These are phyloP conservation scores for Venturia pyrina DNA, from an alignment of 2,329 filamentous ascomycete species.

Conservation along the genomic window DNA sequence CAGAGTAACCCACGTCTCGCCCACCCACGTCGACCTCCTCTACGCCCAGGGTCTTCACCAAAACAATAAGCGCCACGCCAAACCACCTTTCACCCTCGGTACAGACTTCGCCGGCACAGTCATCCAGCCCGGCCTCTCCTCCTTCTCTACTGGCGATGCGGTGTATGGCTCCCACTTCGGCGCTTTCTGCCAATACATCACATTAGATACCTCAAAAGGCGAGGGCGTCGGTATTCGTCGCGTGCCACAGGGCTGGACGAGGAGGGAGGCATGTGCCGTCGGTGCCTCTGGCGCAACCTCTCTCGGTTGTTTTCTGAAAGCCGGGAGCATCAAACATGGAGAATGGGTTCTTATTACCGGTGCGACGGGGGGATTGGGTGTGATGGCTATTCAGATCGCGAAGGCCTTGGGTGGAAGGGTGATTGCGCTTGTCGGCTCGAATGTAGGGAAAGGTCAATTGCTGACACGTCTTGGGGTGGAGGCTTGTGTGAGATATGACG, in stretches of 20 bases:
- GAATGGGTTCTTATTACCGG: conserved; percentile 46
- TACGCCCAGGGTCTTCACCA: conserved; percentile 51
- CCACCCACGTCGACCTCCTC: conserved; percentile 52
- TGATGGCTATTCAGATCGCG: conserved; percentile 47
- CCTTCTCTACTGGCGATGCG: conserved; percentile 31
- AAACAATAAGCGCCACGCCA: conserved; percentile 47
- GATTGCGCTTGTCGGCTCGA: conserved; percentile 40
- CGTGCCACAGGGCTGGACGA: conserved; percentile 37
- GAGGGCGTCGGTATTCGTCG: conserved; percentile 25
- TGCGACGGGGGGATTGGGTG: conserved; percentile 45
- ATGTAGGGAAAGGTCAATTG: conserved; percentile 34
- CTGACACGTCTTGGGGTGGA: conserved; percentile 32
- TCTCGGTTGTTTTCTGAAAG: conserved; percentile 39
- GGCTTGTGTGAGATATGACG: conserved; percentile 32
- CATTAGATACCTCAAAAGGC: conserved; percentile 25
- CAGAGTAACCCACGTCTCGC: conserved; percentile 43
- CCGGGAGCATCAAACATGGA: conserved; percentile 32
- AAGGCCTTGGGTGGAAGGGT: conserved; percentile 43
- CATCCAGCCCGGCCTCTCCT: conserved; percentile 26
- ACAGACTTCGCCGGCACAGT: conserved; percentile 52
- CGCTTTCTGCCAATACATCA: conserved; percentile 43
- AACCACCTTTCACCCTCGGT: conserved; percentile 48
- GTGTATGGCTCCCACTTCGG: conserved; percentile 46
- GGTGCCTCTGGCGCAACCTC: conserved; percentile 44
- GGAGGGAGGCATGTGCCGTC: conserved; percentile 42